Conservation (phyloP, 2,329 filamentous ascomycete species). For the Metarhizium robertsii region DNA sequence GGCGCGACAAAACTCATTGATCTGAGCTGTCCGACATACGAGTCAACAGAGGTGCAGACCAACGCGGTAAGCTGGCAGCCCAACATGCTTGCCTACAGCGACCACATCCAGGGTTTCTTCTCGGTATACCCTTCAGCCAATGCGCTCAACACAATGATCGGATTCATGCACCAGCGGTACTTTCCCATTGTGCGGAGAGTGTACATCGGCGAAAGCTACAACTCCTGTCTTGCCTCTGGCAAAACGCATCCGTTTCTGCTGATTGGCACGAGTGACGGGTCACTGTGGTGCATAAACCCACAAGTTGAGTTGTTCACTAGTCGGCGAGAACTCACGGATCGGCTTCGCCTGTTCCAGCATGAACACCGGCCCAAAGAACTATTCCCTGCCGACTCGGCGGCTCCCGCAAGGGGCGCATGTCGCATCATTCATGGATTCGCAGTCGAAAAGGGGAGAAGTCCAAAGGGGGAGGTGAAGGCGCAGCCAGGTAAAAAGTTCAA, state of each 20-base stretch:
- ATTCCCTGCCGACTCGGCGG: slow-evolving; percentile 19
- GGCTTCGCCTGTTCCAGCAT: slow-evolving; percentile 39
- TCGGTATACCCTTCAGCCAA: slow-evolving; percentile 42
- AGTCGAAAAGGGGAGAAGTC: slow-evolving; percentile 39
- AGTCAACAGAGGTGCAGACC: slow-evolving; percentile 43
- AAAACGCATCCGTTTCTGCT: slow-evolving; percentile 43
- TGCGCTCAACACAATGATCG: slow-evolving; percentile 41
- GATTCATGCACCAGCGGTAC: slow-evolving; percentile 42
- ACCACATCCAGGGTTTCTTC: slow-evolving; percentile 46
- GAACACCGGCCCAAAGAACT: slow-evolving; percentile 35
- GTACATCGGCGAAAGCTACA: slow-evolving; percentile 39
- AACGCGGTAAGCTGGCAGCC: slow-evolving; percentile 43
- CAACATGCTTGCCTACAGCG: slow-evolving; percentile 43
- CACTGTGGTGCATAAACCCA: slow-evolving; percentile 37
- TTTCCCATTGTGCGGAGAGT: slow-evolving; percentile 44
- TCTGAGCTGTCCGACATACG: slow-evolving; percentile 40
- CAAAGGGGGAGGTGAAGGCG: slow-evolving; percentile 30
- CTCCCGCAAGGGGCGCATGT: slow-evolving; percentile 32
- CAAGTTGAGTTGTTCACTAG: slow-evolving; percentile 27
- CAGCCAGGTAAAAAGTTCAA: slow-evolving; percentile 24
- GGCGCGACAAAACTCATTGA: slow-evolving; percentile 45
- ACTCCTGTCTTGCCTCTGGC: slow-evolving; percentile 41
- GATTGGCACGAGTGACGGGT: slow-evolving; percentile 44
- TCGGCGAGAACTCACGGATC: slow-evolving; percentile 22
- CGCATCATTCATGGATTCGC: slow-evolving; percentile 44